Evolutionary conservation across 805 yeast species (phyloP), one percentile per base, ranked within the genome.

Genomic region (Candida alai): DNA sequence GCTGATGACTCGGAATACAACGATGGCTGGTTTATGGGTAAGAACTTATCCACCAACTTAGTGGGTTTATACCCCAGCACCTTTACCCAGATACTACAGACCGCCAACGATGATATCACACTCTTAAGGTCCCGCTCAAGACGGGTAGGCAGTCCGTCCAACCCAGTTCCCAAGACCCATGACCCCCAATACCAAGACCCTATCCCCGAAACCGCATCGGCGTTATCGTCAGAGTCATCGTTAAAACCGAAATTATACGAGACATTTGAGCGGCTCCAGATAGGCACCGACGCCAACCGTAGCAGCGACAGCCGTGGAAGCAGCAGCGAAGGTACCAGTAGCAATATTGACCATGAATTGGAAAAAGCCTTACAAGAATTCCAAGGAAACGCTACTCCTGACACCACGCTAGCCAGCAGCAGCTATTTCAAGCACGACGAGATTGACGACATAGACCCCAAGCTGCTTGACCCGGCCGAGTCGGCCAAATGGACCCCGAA

Each of bases 21-120:
- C 48, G 97, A 93, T 58, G 97, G 97, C 12, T 93, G 99, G 99
- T 93, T 82, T 53, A 83, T 85, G 70, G 96, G 96, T 3, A 79
- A 77, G 40, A 89, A 89, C 47, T 52, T 86, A 32, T 52, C 74
- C 32, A 79, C 90, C 0, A 74, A 76, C 35, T 73, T 75, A 34
- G 90, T 86, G 9, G 98, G 98, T 0, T 64, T 90, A 26, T 93
- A 88, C 52, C 98, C 98, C 10, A 84, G 84, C 45, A 78, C 87
- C 3, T 90, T 90, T 57, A 89, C 97, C 2, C 80, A 80, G 45
- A 53, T 73, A 7, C 58, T 61, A 25, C 17, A 32, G 12, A 49
- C 45, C 5, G 37, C 32, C 17, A 40, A 48, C 14, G 41, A 34
- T 6, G 45, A 41, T 13, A 47, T 45, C 11, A 28, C 42, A 5